These are phyloP conservation scores for Cladophialophora bantiana DNA, from an alignment of 2,329 filamentous ascomycete genomes.

Conservation along the genomic window DNA sequence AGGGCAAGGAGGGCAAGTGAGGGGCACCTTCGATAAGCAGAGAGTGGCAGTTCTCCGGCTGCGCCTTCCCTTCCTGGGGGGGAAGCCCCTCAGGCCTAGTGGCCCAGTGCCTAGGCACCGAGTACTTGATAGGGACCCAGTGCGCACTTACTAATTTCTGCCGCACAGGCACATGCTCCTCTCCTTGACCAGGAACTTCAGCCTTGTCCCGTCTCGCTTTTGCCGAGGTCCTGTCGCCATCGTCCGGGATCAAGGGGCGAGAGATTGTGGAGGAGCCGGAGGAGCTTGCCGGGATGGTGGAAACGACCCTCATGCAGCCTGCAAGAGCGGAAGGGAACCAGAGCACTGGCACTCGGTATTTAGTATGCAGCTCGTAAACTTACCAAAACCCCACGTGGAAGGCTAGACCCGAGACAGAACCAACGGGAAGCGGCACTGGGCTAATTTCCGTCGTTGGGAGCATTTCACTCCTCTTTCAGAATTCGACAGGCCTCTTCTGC, in stretches of 20 bases:
- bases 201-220: conserved; percentile 9
- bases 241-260: conserved; percentile 11
- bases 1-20: conserved; percentile 1
- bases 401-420: neutral
- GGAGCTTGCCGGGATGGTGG: neutral
- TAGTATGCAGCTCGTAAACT: neutral
- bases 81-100: too few species aligned
- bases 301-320: conserved; percentile 8
- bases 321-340: conserved; percentile 9
- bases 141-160: too few species aligned
- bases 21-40: conserved; percentile 23
- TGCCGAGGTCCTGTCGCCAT: conserved; percentile 6
- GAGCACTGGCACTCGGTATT: neutral
- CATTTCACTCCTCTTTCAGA: too few species aligned
- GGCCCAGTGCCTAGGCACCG: too few species aligned
- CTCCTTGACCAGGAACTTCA: conserved; percentile 16
- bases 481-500: neutral
- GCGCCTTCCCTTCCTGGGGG: conserved; percentile 4
- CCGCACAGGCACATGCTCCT: neutral
- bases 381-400: neutral
- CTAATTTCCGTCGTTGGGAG: neutral
- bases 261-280: conserved; percentile 4
- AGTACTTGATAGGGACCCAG: too few species aligned
- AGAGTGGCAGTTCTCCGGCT: conserved; percentile 6
- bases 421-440: neutral